These are phyloP conservation scores for Nothophytophthora sp. DNA, from an alignment of 352 stramenopile species.

Conservation along the genomic window DNA sequence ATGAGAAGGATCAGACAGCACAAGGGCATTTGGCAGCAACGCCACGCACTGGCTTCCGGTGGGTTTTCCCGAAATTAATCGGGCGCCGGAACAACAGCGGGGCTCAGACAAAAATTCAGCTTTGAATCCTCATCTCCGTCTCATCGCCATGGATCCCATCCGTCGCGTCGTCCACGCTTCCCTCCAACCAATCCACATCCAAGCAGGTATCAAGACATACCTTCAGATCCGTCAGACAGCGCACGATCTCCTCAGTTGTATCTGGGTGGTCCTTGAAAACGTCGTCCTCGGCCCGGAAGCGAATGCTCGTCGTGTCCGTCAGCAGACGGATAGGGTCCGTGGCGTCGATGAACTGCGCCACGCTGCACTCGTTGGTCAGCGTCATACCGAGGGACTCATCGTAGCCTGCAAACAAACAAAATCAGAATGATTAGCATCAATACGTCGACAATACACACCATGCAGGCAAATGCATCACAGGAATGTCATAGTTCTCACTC, in stretches of 20 bases:
- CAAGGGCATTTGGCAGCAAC: conserved; percentile 61
- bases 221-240: conserved; percentile 92
- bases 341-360: conserved; percentile 85
- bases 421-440: conserved; percentile 7
- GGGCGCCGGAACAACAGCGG: conserved; percentile 86
- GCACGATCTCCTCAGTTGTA: conserved; percentile 83
- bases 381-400: conserved; percentile 89
- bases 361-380: conserved; percentile 82
- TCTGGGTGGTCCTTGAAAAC: conserved; percentile 76
- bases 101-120: conserved; percentile 82
- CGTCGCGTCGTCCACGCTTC: neutral
- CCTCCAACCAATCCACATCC: conserved; percentile 15
- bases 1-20: conserved; percentile 80
- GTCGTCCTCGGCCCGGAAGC: conserved; percentile 84
- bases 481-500: conserved; percentile 88
- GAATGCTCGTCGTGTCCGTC: conserved; percentile 94
- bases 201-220: conserved; percentile 32
- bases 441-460: neutral
- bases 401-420: conserved; percentile 72
- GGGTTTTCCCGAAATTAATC: conserved; percentile 92
- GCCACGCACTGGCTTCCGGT: conserved; percentile 84
- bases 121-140: conserved; percentile 75
- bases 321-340: conserved; percentile 96
- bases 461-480: conserved; percentile 10
- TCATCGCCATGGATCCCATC: conserved; percentile 1